Conservation (phyloP, 2,329 filamentous ascomycete species). For the Sporothrix dimorphospora region DNA sequence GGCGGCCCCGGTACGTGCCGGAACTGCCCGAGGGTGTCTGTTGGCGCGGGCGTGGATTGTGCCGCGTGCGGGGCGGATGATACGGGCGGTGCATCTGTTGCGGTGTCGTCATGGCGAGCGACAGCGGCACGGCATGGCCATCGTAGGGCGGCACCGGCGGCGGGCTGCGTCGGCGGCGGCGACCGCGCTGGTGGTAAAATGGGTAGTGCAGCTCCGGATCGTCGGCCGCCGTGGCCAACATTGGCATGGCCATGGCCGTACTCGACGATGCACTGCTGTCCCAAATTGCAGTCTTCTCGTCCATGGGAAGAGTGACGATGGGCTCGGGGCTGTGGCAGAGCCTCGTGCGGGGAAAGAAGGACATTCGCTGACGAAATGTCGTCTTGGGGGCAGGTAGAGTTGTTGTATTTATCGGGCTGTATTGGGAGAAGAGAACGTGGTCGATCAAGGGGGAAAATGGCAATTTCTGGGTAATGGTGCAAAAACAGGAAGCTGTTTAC, state of each 20-base stretch:
- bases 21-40: conserved; percentile 42
- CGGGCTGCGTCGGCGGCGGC: conserved; percentile 30
- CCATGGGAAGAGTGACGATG: not conserved
- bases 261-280: not conserved
- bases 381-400: not conserved
- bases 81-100: not conserved
- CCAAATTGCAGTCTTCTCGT: not conserved
- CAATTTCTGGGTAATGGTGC: not conserved
- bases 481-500: not conserved
- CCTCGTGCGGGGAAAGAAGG: conserved; percentile 14
- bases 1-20: conserved; percentile 47
- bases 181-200: conserved; percentile 23
- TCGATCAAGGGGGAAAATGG: not conserved
- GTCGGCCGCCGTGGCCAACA: not conserved
- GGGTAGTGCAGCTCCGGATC: conserved; percentile 20
- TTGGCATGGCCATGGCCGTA: not conserved
- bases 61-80: not conserved
- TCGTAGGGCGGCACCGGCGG: conserved; percentile 5
- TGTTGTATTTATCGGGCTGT: not conserved
- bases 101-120: conserved; percentile 15
- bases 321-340: conserved; percentile 21
- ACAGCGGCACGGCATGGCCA: not conserved
- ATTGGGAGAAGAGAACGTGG: not conserved
- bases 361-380: not conserved
- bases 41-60: conserved; percentile 27